Evolutionary conservation across 2,329 filamentous ascomycete genomes (phyloP).

Genomic region (Exophiala sideris): DNA sequence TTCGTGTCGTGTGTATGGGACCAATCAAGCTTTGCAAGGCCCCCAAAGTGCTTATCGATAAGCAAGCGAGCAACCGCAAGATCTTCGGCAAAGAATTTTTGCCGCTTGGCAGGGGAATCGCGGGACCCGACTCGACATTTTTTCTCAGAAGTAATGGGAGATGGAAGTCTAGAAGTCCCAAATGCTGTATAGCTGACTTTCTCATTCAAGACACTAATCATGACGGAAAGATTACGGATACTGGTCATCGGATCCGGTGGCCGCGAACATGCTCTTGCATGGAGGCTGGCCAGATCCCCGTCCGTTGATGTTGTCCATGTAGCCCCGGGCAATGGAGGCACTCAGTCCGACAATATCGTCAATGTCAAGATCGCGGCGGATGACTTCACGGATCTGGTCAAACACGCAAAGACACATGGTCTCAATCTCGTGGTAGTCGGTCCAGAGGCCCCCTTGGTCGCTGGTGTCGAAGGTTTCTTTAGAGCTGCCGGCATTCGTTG

Average conservation of each 20-base stretch:
- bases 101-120: background rate
- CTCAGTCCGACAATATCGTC: constrained; percentile 59
- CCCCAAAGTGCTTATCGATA: background rate
- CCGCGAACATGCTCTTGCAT: constrained; percentile 89
- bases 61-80: background rate
- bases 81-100: background rate
- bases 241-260: constrained; percentile 92
- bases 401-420: constrained; percentile 67
- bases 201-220: background rate
- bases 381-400: constrained; percentile 73
- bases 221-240: constrained; percentile 57
- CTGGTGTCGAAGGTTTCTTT: constrained; percentile 84
- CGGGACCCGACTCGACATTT: background rate
- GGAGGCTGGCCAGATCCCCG: constrained; percentile 84
- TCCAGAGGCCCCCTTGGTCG: constrained; percentile 89
- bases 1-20: too few species aligned
- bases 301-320: constrained; percentile 70
- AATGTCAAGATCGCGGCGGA: constrained; percentile 72
- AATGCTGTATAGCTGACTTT: background rate
- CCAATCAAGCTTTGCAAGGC: too few species aligned
- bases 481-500: constrained; percentile 67
- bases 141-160: too few species aligned
- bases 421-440: constrained; percentile 85
- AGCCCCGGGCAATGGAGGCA: constrained; percentile 81
- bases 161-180: too few species aligned